phyloP scores from a whole-genome alignment of 2,329 filamentous ascomycete species.

The Fusarium irregulare region DNA sequence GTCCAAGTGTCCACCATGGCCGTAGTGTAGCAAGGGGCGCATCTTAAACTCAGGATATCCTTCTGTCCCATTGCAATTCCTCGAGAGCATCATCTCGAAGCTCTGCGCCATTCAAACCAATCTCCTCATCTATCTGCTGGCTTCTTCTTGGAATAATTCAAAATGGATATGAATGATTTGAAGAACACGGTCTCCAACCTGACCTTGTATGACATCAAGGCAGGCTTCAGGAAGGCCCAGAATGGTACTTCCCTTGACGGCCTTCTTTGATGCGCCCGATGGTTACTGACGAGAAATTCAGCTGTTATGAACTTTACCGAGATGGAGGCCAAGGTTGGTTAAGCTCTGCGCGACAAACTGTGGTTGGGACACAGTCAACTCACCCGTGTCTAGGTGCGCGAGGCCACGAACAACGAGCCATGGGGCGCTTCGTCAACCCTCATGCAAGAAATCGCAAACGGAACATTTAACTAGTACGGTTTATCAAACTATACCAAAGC shows the following conservation, averaged over 20 bases:
- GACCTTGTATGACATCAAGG: conserved; percentile 95
- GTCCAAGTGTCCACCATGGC: conserved; percentile 47
- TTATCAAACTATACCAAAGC: conserved; percentile 28
- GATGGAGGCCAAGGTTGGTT: conserved; percentile 77
- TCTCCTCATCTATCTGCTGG: conserved; percentile 1
- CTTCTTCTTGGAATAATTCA: conserved; percentile 40
- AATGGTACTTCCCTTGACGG: conserved; percentile 74
- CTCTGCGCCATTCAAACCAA: conserved; percentile 9
- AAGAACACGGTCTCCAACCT: conserved; percentile 91
- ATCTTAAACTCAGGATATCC: conserved; percentile 28
- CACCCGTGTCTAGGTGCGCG: conserved; percentile 74
- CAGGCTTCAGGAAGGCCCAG: conserved; percentile 92
- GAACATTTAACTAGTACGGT: conserved; percentile 95
- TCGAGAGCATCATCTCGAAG: conserved; percentile 24
- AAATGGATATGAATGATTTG: conserved; percentile 87
- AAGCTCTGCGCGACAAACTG: conserved; percentile 10
- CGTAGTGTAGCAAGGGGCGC: conserved; percentile 44
- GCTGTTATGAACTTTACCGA: conserved; percentile 99
- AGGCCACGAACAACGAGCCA: conserved; percentile 98
- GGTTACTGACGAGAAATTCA: conserved; percentile 56
- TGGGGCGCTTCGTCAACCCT: conserved; percentile 87
- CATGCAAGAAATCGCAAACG: conserved; percentile 99
- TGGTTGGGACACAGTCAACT: conserved; percentile 23
- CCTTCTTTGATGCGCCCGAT: conserved; percentile 22
- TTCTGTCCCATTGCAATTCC: conserved; percentile 25